Conservation (phyloP, 1,284 basidiomycete genomes). For the Peniophora sp. region DNA sequence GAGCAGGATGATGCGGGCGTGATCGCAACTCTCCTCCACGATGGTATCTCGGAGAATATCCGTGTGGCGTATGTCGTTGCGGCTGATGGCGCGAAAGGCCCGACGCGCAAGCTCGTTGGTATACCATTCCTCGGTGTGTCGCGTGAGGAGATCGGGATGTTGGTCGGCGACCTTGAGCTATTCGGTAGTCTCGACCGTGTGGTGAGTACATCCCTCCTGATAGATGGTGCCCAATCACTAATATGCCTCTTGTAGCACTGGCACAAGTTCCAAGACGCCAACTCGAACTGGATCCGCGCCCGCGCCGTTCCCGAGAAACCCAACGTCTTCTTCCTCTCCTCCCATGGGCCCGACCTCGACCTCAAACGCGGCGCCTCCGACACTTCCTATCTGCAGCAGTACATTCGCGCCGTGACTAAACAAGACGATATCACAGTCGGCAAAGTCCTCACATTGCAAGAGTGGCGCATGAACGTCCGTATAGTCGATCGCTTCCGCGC, state of each 20-base stretch:
- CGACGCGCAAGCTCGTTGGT: neutral
- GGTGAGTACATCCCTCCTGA: neutral
- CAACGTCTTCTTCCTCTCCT: conserved; percentile 5
- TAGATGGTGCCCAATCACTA: neutral
- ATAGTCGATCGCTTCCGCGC: conserved; percentile 26
- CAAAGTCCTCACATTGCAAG: neutral
- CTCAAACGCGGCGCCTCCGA: conserved; percentile 8
- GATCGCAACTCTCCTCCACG: neutral
- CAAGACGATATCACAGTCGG: conserved; percentile 7
- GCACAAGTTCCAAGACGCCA: too few species aligned
- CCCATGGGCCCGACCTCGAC: conserved; percentile 16
- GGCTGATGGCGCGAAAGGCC: neutral
- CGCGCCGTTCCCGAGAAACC: neutral
- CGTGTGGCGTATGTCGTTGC: neutral
- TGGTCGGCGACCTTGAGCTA: neutral
- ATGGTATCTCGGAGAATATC: neutral
- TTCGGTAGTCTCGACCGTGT: neutral
- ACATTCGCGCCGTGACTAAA: conserved; percentile 1
- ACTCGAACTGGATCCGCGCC: too few species aligned
- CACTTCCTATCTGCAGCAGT: conserved; percentile 7
- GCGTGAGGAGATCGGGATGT: neutral
- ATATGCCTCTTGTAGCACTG: neutral
- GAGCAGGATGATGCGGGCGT: neutral
- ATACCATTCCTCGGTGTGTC: neutral
- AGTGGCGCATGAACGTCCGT: conserved; percentile 19